Evolutionary conservation across 225 moss, liverwort and hornwort genomes (phyloP).

Genomic region (Antitrichia curtipendula): DNA sequence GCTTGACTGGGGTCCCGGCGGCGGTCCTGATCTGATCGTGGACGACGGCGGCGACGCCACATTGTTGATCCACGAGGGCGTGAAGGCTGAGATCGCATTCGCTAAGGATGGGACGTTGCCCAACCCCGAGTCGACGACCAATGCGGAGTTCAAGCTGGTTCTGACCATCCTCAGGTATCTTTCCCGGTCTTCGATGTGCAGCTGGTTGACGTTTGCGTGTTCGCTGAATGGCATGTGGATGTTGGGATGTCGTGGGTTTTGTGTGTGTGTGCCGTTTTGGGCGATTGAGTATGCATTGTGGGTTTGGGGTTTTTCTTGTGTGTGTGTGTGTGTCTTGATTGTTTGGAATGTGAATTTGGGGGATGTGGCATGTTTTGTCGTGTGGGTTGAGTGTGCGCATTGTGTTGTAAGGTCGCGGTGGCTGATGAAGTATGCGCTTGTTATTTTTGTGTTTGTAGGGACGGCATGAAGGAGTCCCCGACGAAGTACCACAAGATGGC

Average conservation of each 20-base stretch:
- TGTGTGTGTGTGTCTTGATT: too few relatives aligned
- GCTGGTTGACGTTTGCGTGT: rapidly evolving
- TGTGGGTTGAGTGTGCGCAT: not conserved
- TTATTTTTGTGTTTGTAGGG: not conserved
- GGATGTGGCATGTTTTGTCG: rapidly evolving
- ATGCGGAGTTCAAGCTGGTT: constrained; percentile 87
- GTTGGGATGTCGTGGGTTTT: not conserved
- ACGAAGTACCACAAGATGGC: constrained; percentile 86
- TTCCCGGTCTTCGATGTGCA: rapidly evolving
- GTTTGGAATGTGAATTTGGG: not conserved
- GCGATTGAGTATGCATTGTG: not conserved
- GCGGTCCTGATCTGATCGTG: constrained; percentile 90
- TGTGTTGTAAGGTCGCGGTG: too few relatives aligned
- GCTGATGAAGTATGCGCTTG: not conserved
- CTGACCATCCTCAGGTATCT: constrained; percentile 50
- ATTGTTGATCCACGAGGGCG: constrained; percentile 89
- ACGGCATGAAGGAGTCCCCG: constrained; percentile 72
- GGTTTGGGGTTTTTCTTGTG: not conserved
- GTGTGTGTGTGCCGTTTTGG: not conserved
- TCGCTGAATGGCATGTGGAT: not conserved
- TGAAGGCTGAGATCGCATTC: constrained; percentile 85
- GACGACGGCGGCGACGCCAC: constrained; percentile 96
- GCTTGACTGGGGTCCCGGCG: constrained; percentile 76
- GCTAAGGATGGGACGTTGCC: constrained; percentile 71
- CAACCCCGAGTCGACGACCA: constrained; percentile 61